Conservation (phyloP, 306 rosid genomes). For the Castanea crenata region DNA sequence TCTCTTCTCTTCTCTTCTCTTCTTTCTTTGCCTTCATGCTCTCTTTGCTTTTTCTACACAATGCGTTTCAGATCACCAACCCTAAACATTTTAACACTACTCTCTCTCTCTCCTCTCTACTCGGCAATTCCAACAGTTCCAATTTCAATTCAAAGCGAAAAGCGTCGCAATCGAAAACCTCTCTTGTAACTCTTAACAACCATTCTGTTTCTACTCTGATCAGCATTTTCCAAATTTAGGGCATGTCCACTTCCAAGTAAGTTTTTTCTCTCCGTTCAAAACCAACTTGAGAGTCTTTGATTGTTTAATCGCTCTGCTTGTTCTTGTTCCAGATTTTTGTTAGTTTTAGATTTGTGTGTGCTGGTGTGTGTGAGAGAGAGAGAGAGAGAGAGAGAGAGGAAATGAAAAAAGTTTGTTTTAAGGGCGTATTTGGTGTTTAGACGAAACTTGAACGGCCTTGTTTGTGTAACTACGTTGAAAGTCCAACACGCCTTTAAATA, state of each 20-base stretch:
- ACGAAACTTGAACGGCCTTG: too few relatives aligned
- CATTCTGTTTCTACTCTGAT: background rate
- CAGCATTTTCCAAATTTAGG: background rate
- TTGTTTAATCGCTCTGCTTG: background rate
- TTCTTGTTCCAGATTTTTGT: too few relatives aligned
- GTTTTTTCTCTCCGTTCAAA: background rate
- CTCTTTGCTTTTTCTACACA: slow-evolving; percentile 16
- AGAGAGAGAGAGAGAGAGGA: too few relatives aligned
- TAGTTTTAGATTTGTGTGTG: too few relatives aligned
- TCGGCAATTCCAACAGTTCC: background rate
- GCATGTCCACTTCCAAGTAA: slow-evolving; percentile 9
- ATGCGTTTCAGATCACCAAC: slow-evolving; percentile 9
- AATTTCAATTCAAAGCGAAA: background rate
- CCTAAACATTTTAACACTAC: background rate
- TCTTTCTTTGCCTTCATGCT: slow-evolving; percentile 32
- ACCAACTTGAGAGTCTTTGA: background rate
- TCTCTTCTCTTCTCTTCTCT: background rate
- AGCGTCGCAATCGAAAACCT: background rate
- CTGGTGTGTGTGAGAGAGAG: too few relatives aligned
- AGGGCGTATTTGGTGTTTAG: too few relatives aligned
- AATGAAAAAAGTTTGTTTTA: too few relatives aligned
- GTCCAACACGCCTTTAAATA: too few relatives aligned
- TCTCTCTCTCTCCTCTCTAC: background rate
- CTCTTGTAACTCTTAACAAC: too few relatives aligned
- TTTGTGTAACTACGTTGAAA: too few relatives aligned